A percentile compares a stretch with the other conserved stretches of the same genome.
phyloP scores from a whole-genome alignment of 2,329 filamentous ascomycete genomes.

The Chaetomium sp. region DNA sequence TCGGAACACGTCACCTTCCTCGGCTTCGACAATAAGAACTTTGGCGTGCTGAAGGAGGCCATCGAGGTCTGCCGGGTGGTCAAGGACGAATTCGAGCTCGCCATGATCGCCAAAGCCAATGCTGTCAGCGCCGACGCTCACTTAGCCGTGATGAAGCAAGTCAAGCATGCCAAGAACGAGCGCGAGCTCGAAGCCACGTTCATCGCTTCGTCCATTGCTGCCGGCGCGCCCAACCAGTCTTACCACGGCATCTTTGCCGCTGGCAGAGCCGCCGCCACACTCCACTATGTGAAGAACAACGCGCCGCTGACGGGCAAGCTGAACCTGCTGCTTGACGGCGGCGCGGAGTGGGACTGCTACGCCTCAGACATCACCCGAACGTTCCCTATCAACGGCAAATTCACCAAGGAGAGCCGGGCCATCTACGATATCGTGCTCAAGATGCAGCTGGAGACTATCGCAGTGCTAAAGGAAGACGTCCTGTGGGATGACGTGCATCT shows the following conservation, averaged over 20 bases:
- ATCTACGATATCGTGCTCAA: constrained; percentile 82
- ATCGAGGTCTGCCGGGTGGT: constrained; percentile 70
- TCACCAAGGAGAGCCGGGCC: constrained; percentile 67
- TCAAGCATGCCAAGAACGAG: constrained; percentile 71
- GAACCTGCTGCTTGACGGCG: constrained; percentile 82
- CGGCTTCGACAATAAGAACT: constrained; percentile 67
- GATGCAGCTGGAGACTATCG: constrained; percentile 83
- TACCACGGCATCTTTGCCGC: constrained; percentile 85
- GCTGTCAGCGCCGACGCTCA: constrained; percentile 69
- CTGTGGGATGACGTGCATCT: constrained; percentile 81
- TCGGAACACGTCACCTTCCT: constrained; percentile 72
- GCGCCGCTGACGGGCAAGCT: constrained; percentile 69
- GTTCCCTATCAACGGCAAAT: constrained; percentile 76
- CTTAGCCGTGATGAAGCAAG: constrained; percentile 61
- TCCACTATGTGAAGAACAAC: constrained; percentile 86
- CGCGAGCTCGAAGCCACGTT: constrained; percentile 81
- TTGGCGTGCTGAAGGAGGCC: constrained; percentile 57
- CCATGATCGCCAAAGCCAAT: constrained; percentile 72
- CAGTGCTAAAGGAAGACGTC: constrained; percentile 70
- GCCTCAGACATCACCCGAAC: constrained; percentile 77
- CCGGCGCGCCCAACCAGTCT: constrained; percentile 78
- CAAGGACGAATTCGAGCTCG: constrained; percentile 76
- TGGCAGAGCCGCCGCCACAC: constrained; percentile 77
- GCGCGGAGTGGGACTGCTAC: constrained; percentile 74
- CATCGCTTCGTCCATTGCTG: constrained; percentile 71